A percentile compares a stretch with the other conserved stretches of the same genome.
Evolutionary conservation across 140 eudicot species (phyloP).

Genomic region (Flaveria floridana): DNA sequence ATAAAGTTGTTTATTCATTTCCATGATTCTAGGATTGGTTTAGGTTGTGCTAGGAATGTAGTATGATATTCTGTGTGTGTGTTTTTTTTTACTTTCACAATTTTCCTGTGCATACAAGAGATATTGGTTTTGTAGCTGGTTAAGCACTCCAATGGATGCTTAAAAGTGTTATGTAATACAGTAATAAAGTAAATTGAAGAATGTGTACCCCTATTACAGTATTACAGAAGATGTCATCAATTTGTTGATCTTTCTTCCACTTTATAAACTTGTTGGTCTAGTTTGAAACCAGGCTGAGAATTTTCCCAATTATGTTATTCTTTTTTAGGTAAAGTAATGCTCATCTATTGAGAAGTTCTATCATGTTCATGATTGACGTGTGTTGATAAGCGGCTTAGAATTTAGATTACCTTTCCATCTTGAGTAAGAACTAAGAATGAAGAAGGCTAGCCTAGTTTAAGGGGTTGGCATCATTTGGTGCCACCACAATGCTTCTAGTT

Average conservation of each 20-base stretch:
- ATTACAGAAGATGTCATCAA: background rate
- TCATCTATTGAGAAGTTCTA: constrained; percentile 1
- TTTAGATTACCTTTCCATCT: background rate
- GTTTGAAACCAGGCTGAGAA: background rate
- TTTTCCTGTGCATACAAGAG: background rate
- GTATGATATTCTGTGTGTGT: too few relatives aligned
- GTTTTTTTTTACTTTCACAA: too few relatives aligned
- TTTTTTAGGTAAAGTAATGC: background rate
- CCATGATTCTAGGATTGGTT: background rate
- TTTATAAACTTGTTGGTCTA: background rate
- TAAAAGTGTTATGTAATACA: background rate
- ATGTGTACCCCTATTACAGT: background rate
- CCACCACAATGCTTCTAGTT: background rate
- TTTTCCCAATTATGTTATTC: background rate
- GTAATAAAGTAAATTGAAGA: background rate
- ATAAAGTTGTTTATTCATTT: too few relatives aligned
- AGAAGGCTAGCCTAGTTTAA: too few relatives aligned
- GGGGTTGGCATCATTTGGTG: too few relatives aligned
- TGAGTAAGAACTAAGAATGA: background rate
- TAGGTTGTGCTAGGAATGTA: background rate
- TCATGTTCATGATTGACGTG: background rate
- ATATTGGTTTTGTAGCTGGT: background rate
- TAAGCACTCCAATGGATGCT: background rate
- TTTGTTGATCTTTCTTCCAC: background rate
- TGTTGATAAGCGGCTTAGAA: background rate